phyloP scores from a whole-genome alignment of 176 grass and related monocot genomes.

The Juncus inflexus region DNA sequence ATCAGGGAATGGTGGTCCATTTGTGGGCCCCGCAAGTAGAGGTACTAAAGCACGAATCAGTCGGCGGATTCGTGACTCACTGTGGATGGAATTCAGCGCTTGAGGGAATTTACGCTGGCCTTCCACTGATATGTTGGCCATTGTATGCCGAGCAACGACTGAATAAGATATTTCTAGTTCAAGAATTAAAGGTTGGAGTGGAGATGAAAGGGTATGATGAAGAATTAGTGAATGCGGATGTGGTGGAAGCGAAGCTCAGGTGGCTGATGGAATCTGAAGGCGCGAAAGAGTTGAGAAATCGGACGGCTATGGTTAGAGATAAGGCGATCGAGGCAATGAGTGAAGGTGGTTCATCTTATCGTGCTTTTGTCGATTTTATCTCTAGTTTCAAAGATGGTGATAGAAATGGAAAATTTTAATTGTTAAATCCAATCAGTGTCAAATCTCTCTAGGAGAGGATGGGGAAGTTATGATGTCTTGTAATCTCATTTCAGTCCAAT shows the following conservation, averaged over 20 bases:
- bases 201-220: slow-evolving; percentile 12
- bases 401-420: not conserved
- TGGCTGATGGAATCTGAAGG: slow-evolving; percentile 31
- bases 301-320: slow-evolving; percentile 8
- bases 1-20: slow-evolving; percentile 11
- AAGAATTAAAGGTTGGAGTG: slow-evolving; percentile 18
- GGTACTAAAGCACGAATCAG: slow-evolving; percentile 12
- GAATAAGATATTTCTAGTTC: slow-evolving; percentile 29
- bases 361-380: slow-evolving; percentile 12
- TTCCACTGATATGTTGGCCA: slow-evolving; percentile 15
- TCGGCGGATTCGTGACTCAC: slow-evolving; percentile 14
- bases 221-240: slow-evolving; percentile 7
- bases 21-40: slow-evolving; percentile 24
- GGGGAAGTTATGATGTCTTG: too few species aligned
- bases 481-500: too few species aligned
- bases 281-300: slow-evolving; percentile 12
- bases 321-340: slow-evolving; percentile 10
- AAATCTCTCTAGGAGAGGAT: too few species aligned
- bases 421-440: not conserved
- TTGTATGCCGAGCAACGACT: slow-evolving; percentile 15
- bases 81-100: slow-evolving; percentile 19
- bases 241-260: slow-evolving; percentile 31
- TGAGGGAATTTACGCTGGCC: not conserved
- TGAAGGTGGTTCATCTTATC: slow-evolving; percentile 13
- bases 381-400: not conserved